These are phyloP conservation scores for Ephemerocybe angulata DNA, from an alignment of 768 basidiomycete species.

Conservation along the genomic window DNA sequence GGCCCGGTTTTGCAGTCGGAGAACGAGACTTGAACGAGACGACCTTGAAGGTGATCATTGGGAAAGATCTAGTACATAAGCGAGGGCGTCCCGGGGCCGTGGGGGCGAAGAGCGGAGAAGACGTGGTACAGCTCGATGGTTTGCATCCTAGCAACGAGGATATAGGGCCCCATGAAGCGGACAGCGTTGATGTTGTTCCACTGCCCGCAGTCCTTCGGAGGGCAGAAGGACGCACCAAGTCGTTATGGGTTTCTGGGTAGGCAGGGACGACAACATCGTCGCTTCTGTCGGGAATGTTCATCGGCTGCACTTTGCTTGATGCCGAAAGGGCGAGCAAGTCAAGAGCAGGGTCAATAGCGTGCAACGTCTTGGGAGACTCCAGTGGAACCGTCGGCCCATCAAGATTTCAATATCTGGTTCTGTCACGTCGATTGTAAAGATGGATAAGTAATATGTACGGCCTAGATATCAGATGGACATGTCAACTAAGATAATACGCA, in stretches of 20 bases:
- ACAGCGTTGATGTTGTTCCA: constrained; percentile 41
- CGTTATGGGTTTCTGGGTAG: too few relatives aligned
- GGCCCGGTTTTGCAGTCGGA: constrained; percentile 25
- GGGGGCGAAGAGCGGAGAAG: constrained; percentile 20
- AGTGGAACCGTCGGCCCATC: constrained; percentile 19
- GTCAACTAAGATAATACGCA: not conserved
- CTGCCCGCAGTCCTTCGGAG: too few relatives aligned
- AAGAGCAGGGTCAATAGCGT: constrained; percentile 30
- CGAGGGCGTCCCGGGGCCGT: not conserved
- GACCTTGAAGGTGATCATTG: constrained; percentile 38
- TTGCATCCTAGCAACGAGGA: constrained; percentile 51
- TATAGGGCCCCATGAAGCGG: constrained; percentile 43
- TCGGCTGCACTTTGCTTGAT: constrained; percentile 31
- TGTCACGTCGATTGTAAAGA: not conserved
- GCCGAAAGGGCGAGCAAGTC: constrained; percentile 31
- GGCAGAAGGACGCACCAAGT: too few relatives aligned
- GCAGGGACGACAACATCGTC: too few relatives aligned
- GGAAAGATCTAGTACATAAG: constrained; percentile 22
- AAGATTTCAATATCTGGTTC: constrained; percentile 11
- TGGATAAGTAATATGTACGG: not conserved
- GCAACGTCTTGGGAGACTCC: constrained; percentile 25
- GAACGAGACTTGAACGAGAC: constrained; percentile 41
- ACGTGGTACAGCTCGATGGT: constrained; percentile 45
- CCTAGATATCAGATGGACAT: too few relatives aligned
- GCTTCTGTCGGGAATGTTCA: constrained; percentile 23